A percentile compares a stretch with the other conserved stretches of the same genome.
phyloP scores from a whole-genome alignment of 2,329 filamentous ascomycete genomes.

The Fusarium beomiforme region DNA sequence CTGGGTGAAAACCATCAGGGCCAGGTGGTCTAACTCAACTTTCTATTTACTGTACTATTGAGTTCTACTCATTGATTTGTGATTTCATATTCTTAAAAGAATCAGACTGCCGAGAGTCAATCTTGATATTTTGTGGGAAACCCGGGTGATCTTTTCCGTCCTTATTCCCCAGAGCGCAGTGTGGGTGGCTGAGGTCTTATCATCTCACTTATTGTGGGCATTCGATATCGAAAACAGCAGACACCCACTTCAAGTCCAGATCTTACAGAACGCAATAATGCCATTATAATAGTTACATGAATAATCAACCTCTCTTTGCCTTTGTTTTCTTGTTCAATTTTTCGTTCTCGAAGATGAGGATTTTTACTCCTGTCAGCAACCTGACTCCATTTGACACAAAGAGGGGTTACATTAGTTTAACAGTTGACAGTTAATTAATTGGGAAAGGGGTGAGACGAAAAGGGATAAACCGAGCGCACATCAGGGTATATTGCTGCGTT shows the following conservation, averaged over 20 bases:
- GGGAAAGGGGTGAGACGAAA: conserved; percentile 8
- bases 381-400: neutral
- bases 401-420: conserved; percentile 3
- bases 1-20: neutral
- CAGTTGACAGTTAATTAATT: no score
- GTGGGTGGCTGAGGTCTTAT: conserved; percentile 8
- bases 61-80: neutral
- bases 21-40: no score
- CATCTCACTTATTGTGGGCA: neutral
- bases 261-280: neutral
- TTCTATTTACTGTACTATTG: no score
- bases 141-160: conserved; percentile 15
- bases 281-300: neutral
- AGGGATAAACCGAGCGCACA: conserved; percentile 7
- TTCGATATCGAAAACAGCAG: neutral
- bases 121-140: conserved; percentile 13
- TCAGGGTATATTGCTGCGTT: conserved; percentile 11
- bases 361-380: neutral
- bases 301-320: neutral
- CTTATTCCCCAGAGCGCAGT: conserved; percentile 8
- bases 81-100: neutral
- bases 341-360: neutral
- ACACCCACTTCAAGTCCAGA: neutral
- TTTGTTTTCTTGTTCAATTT: neutral
- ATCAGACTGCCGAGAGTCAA: neutral